Evolutionary conservation across 139 green algal genomes (phyloP).

Genomic region (Trebouxia sp.): DNA sequence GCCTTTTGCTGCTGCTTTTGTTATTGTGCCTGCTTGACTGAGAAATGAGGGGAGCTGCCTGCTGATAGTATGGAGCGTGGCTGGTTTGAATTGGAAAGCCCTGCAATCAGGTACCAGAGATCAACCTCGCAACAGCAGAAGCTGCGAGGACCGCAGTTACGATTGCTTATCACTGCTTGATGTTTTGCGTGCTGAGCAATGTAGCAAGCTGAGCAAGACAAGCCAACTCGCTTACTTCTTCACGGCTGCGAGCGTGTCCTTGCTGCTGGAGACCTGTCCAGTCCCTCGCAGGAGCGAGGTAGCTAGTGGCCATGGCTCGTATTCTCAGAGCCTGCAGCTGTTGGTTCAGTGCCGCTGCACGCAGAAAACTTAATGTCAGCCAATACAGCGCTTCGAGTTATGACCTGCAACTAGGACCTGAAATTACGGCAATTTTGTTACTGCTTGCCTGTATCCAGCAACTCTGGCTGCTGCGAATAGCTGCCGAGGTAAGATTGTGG

Average conservation of each 20-base stretch:
- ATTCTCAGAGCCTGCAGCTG: neutral
- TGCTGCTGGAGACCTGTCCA: neutral
- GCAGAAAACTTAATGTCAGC: neutral
- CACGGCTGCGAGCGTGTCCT: neutral
- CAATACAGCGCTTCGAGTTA: neutral
- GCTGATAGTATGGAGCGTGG: neutral
- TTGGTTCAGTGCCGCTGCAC: neutral
- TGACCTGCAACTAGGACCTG: too few relatives aligned
- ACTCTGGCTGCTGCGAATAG: neutral
- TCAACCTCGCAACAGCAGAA: neutral
- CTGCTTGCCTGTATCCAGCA: constrained; percentile 17
- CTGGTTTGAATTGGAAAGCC: constrained; percentile 17
- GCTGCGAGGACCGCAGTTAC: neutral
- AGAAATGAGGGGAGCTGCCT: neutral
- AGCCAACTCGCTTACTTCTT: neutral
- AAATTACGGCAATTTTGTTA: constrained; percentile 6
- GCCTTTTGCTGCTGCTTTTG: constrained; percentile 37
- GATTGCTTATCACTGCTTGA: neutral
- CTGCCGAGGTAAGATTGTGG: neutral
- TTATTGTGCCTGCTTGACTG: neutral
- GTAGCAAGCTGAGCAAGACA: neutral
- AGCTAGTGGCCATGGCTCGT: neutral
- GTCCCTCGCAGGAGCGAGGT: neutral
- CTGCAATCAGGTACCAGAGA: neutral
- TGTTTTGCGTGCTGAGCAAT: neutral